Evolutionary conservation across 805 yeast species (phyloP).

Genomic region (Yamadazyma sp.): DNA sequence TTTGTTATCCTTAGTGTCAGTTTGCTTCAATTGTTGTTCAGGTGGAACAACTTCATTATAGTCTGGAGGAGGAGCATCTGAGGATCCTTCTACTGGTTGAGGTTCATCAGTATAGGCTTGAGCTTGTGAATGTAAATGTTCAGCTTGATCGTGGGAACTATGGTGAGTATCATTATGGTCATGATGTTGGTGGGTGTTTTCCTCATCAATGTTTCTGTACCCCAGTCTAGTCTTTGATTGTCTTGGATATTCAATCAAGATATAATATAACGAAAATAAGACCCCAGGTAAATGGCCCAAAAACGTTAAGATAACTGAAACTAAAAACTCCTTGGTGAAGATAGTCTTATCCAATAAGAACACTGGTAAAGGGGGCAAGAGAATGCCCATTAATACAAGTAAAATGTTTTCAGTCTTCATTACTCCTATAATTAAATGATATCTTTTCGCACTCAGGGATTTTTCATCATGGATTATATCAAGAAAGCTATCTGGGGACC

Average conservation of each 20-base stretch:
- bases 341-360: constrained; percentile 28
- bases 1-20: constrained; percentile 23
- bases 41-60: constrained; percentile 10
- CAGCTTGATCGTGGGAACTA: constrained; percentile 8
- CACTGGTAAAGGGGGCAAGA: constrained; percentile 40
- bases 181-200: constrained; percentile 1
- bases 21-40: not conserved
- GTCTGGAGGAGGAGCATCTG: constrained; percentile 10
- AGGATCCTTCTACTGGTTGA: constrained; percentile 2
- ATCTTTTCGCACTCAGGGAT: not conserved
- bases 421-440: not conserved
- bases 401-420: constrained; percentile 19
- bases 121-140: not conserved
- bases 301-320: constrained; percentile 28
- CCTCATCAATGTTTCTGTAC: constrained; percentile 23
- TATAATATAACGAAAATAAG: constrained; percentile 28
- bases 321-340: constrained; percentile 31
- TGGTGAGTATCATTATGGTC: not conserved
- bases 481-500: constrained; percentile 95
- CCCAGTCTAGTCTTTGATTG: not conserved
- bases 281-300: constrained; percentile 34
- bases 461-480: constrained; percentile 64
- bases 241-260: constrained; percentile 19
- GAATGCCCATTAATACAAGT: constrained; percentile 28
- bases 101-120: constrained; percentile 9